Percentiles rank a stretch among this genome's conserved stretches.
Evolutionary conservation across 805 yeast species (phyloP).

Genomic region (Starmerella sp.): DNA sequence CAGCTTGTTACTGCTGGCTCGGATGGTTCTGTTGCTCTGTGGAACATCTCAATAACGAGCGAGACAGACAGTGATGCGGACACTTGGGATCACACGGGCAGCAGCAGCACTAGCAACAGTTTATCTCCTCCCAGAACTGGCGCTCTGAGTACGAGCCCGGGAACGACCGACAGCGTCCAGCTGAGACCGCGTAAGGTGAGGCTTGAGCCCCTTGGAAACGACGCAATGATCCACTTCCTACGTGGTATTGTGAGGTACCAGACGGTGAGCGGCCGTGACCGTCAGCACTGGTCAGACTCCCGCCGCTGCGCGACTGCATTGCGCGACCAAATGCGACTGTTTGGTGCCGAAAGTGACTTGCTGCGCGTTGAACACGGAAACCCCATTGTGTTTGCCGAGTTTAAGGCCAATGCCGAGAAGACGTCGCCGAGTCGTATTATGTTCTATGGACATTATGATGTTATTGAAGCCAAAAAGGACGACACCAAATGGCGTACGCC

Average conservation of each 20-base stretch:
- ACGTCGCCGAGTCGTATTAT: conserved; percentile 37
- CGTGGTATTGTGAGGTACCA: conserved; percentile 52
- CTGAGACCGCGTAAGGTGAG: conserved; percentile 2
- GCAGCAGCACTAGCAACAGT: neutral
- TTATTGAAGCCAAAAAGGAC: conserved; percentile 59
- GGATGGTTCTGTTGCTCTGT: conserved; percentile 56
- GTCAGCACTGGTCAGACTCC: conserved; percentile 61
- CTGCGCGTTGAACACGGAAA: conserved; percentile 68
- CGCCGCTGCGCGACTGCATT: conserved; percentile 77
- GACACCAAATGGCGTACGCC: conserved; percentile 54
- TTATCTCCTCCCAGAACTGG: neutral
- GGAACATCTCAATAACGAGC: conserved; percentile 40
- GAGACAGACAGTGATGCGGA: neutral
- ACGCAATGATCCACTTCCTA: conserved; percentile 52
- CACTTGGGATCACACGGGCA: neutral
- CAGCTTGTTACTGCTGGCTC: conserved; percentile 25
- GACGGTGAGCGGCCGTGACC: conserved; percentile 68
- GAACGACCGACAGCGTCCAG: neutral
- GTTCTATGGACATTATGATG: conserved; percentile 96
- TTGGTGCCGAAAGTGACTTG: conserved; percentile 57
- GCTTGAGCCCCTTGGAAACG: conserved; percentile 37
- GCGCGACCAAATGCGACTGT: conserved; percentile 44
- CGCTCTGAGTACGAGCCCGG: neutral
- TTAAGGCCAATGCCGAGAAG: conserved; percentile 33
- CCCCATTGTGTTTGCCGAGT: conserved; percentile 73